Evolutionary conservation across 257 asterid genomes (phyloP), one percentile per base, ranked within the genome.

Genomic region (Galeopsis tetrahit): DNA sequence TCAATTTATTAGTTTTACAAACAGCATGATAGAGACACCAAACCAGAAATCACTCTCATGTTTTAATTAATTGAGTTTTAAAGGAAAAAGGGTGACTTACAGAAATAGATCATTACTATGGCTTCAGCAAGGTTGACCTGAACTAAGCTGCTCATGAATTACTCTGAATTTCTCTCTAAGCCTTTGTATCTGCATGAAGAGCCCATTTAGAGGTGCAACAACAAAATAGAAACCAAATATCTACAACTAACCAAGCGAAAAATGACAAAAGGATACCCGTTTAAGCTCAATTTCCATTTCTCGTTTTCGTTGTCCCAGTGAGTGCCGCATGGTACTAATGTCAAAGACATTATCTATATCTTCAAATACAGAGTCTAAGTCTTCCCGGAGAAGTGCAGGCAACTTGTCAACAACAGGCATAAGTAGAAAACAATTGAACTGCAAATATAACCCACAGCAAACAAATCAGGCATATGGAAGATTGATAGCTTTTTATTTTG

Each of bases 321-420:
- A 90, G 72, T 82, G 95, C 31, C 82, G 81, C 78, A 90, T 80
- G 75, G 83, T 83, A 71, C 96, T 85, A 49, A 92, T 85, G 86
- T 92, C 89, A 53, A 92, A 92, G 68, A 90, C 96, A 83, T 71
- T 80, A 68, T 89, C 97, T 21, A 89, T 89, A 77, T 93, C 93
- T 70, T 89, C 92, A 77, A 90, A 88, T 70, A 91, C 95, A 63
- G 97, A 86, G 75, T 91, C 98, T 39, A 90, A 76, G 83, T 90
- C 98, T 74, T 86, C 92, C 4, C 94, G 90, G 42, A 90, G 90
- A 73, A 90, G 96, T 70, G 95, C 96, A 53, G 96, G 97, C 82
- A 93, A 78, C 89, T 93, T 90, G 85, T 93, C 97, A 32, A 93
- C 96, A 72, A 93, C 96, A 5, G 98, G 98, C 97, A 93, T 93